Base-by-base conservation (phyloP, 768 basidiomycete genomes). In the Chalciporus piperatus region DNA sequence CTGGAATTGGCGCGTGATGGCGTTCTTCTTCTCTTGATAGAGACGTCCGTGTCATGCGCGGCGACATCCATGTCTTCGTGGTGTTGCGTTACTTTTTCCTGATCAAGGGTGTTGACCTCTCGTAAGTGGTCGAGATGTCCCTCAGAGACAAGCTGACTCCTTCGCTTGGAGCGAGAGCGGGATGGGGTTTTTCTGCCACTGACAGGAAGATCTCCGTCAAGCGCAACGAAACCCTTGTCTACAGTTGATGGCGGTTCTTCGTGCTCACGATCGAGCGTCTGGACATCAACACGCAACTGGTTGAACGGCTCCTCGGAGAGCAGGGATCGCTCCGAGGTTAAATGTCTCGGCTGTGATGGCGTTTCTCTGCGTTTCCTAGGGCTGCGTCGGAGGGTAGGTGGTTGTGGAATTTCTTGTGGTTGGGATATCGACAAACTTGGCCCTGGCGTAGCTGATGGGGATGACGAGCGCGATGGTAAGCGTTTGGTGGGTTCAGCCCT, bases 301-400 rank as follows among this genome's bases (percentile, higher is more conserved):
- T 56, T 19, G 19, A 61, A 37, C 30, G 64, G 66, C 49, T 70
- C 66, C 55, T 61, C 58, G 64, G 68, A 64, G 14, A 64, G 48
- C 17, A 56, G 25, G 19, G 66, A 56, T 14, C 25, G 47, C 12
- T 51, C 47, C 23, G 33, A 13, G 8, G 33, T 46, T 38, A 50
- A 43, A 16, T 23, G 27, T 28, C 45, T 25, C 43, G 45, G 50
- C 2, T 44, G 46, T 7, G 45, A 47, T 6, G 54, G 57, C 0
- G 57, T 52, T 25, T 42, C 47, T 30, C 37, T 57, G 5, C n/a
- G 22, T 35, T 63, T 66, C 28, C 45, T n/a, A 41, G 50, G 57
- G 35, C 56, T 59, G 32, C 30, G 48, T 49, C 54, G 56, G 48
- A 58, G 51, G 56, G 39, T 25, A 50, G 48, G 53, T 47, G 45